Evolutionary conservation across 345 rosid species (phyloP), one percentile per base, ranked within the genome.

Genomic region (Bruguiera sexangula): DNA sequence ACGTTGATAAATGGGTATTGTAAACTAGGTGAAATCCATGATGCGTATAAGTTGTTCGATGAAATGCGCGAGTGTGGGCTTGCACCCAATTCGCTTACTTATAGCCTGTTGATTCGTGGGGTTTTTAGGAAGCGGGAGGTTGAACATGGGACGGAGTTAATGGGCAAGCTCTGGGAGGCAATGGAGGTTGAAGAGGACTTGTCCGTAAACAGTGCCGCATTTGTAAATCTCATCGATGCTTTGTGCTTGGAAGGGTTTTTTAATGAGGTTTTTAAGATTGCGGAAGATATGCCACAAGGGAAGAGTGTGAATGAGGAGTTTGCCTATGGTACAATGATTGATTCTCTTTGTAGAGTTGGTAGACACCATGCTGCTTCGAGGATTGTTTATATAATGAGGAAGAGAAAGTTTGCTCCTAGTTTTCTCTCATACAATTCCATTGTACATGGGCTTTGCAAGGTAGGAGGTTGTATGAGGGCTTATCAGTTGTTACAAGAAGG

Each of bases 401-500:
- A 83, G 73, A 81, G 69, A 78, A 88, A 90, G 46, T 78, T 85
- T 21, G 53, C 46, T 8, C 96, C 91, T 0, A 85, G 90, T 52
- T 60, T 68, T 21, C 78, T 83, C 4, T 90, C 96, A 4, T 93
- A 90, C 70, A 87, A 93, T 81, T 79, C 86, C 58, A 89, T 93
- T 22, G 75, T 90, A 51, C 96, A 93, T 7, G 96, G 93, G 6
- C 86, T 93, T 46, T 86, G 92, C 80, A 85, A 79, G 67, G 87
- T 85, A 62, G 85, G 93, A 59, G 89, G 88, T 73, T 81, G 86
- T 73, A 78, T 86, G 86, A 90, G 93, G 72, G 96, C 91, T 60
- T 90, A 80, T 76, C 98, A 93, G 80, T 67, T 90, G 81, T 77
- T 93, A 37, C 84, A 88, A 71, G 93, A 93, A 84, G 96, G 92